These are phyloP conservation scores for Phoma sp. DNA, from an alignment of 2,329 filamentous ascomycete genomes.

Conservation along the genomic window DNA sequence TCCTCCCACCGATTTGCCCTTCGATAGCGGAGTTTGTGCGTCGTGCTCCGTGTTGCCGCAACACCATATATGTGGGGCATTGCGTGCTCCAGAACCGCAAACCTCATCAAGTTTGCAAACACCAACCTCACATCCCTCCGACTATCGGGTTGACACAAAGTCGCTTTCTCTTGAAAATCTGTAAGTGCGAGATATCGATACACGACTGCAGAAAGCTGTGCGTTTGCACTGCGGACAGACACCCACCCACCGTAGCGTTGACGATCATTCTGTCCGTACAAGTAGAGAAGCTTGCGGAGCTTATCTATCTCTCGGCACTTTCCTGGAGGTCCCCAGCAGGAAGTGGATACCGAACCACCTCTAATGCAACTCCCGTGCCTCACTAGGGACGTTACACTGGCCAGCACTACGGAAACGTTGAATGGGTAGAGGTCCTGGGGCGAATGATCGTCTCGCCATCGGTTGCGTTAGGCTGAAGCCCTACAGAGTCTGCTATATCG, in stretches of 20 bases:
- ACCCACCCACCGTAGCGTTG: no score
- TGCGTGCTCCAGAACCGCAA: neutral
- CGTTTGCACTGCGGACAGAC: no score
- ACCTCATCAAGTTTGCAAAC: neutral
- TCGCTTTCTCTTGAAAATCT: no score
- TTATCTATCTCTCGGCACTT: neutral
- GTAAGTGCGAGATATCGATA: no score
- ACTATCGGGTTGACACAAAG: no score
- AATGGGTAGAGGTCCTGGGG: neutral
- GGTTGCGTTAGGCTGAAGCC: neutral
- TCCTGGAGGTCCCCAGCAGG: neutral
- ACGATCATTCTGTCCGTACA: no score
- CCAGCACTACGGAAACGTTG: slow-evolving; percentile 1
- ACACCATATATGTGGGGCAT: slow-evolving; percentile 8
- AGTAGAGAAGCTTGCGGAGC: neutral
- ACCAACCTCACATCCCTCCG: no score
- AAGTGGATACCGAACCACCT: neutral
- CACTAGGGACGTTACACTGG: slow-evolving; percentile 1
- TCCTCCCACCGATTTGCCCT: no score
- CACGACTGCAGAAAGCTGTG: no score
- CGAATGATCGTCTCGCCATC: neutral
- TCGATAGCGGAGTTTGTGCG: neutral
- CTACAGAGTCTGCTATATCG: neutral
- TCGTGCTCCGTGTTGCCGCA: neutral
- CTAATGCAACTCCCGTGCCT: neutral